Base-by-base conservation (phyloP, 2,329 filamentous ascomycete genomes). In the Colletotrichum caudatum region DNA sequence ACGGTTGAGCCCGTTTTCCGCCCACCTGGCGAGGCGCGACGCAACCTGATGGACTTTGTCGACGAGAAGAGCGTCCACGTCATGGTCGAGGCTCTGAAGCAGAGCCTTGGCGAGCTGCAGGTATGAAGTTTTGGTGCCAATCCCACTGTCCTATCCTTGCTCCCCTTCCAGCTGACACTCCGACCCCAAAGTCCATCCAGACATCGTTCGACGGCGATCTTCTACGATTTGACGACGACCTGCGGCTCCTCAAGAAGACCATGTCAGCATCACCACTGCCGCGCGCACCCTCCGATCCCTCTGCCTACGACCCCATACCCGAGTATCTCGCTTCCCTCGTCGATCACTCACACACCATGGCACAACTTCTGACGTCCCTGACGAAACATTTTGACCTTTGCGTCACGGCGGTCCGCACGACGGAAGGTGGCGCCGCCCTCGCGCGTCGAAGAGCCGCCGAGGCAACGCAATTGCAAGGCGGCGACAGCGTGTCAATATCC, bases 371-470 rank as follows among this genome's bases (percentile, higher is more conserved):
- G 1, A 89, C 94, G 68, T 94, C 92, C 0, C 84, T 98, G 5
- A 94, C 94, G 9, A 89, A 88, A 35, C 95, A 98, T 81, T 98
- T 97, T 79, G 95, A 98, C 80, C 89, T 97, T 74, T 98, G 95
- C 80, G 93, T 97, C 18, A 95, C 92, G 1, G 95, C 95, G 0
- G 92, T 98, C 54, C 93, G 94, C 71, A 94, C 95, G 62, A 98
- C 95, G 3, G 94, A 97, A 82, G 93, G 92, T 39, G 93, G 91
- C 6, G 90, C 90, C 16, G 92, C 90, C 6, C 84, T 91, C 57
- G 92, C 91, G 7, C 89, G 91, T 14, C 87, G 89, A 62, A 92
- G 90, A 74, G 92, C 90, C 0, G 91, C 91, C 54, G 91, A 93
- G 75, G 87, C 87, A 39, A 88, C 80, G 77, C 86, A 79, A 76